These are phyloP conservation scores for Anisodus tanguticus DNA, from an alignment of 257 asterid species.

Conservation along the genomic window DNA sequence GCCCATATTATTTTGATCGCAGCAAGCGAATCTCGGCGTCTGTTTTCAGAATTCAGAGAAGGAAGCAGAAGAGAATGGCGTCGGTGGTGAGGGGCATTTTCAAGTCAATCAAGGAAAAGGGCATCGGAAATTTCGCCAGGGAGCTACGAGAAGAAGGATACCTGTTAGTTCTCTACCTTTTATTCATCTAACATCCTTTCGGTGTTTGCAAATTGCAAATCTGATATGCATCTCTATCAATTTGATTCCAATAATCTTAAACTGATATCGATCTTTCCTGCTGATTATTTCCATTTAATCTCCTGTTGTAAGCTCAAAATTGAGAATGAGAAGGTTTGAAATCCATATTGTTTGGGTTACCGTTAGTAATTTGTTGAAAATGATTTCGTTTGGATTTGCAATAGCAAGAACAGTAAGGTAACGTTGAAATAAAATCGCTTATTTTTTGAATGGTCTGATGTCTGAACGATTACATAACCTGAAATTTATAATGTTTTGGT, in stretches of 20 bases:
- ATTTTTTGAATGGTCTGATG: background rate
- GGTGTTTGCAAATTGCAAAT: background rate
- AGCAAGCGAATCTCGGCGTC: background rate
- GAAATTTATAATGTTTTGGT: background rate
- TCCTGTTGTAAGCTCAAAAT: background rate
- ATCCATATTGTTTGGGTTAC: slow-evolving; percentile 27
- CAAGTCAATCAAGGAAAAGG: slow-evolving; percentile 75
- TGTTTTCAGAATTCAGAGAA: slow-evolving; percentile 16
- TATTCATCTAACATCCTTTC: background rate
- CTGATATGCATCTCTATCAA: background rate
- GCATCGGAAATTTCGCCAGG: slow-evolving; percentile 63
- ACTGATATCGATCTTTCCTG: background rate
- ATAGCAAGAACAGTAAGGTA: background rate
- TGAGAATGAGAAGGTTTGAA: slow-evolving; percentile 20
- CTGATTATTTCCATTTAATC: slow-evolving; percentile 17
- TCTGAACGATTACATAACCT: background rate
- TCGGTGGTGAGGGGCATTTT: slow-evolving; percentile 72
- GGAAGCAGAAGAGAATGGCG: slow-evolving; percentile 50
- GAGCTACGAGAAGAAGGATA: slow-evolving; percentile 84
- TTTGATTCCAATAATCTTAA: background rate
- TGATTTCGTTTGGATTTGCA: background rate
- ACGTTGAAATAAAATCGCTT: too few species aligned
- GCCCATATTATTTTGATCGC: background rate
- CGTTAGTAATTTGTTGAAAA: background rate
- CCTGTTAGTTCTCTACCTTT: slow-evolving; percentile 48